Base-by-base conservation (phyloP, 768 basidiomycete genomes). In the Phanerochaete carnosa region DNA sequence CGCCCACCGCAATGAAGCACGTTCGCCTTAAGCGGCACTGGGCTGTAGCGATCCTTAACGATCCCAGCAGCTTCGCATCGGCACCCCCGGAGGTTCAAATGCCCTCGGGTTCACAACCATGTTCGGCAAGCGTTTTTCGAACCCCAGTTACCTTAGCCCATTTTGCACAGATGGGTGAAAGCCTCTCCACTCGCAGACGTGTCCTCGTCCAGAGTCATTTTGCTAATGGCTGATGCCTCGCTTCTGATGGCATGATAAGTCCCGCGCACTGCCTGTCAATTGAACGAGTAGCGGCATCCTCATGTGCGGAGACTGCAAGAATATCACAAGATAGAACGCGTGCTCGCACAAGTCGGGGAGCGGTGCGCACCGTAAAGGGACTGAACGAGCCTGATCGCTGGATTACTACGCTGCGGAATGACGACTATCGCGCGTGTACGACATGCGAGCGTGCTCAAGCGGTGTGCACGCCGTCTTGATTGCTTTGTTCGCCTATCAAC, bases 171-270 rank as follows among this genome's bases (percentile, higher is more conserved):
- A 35, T 22, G 32, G 23, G 39, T 19, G 8, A 23, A 33, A 55
- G 54, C 37, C 54, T 35, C 54, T 55, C 54, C 54, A 55, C 54
- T 43, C 43, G 37, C 32, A 43, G 39, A 19, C 39, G 39, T 43
- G 33, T 35, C 33, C 6, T 13, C 33, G 6, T 35, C 33, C 33
- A 35, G n/a, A 35, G 33, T 6, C 33, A 35, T 35, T 35, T 35
- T 35, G 33, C 33, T 35, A 35, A 35, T 35, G 33, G 33, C 33
- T 35, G 33, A 35, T 13, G 33, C n/a, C 23, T 47, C 22, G 46
- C 49, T 51, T 51, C 49, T 51, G 49, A 25, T 51, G 23, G 23
- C 23, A 8, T 28, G 26, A 11, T 29, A 51, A 16, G 25, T 11
- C 49, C 49, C 49, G 13, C 25, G 49, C 51, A 52, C 30, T 12